phyloP scores from a whole-genome alignment of 2,329 filamentous ascomycete species.

The Coniochaeta ligniaria region DNA sequence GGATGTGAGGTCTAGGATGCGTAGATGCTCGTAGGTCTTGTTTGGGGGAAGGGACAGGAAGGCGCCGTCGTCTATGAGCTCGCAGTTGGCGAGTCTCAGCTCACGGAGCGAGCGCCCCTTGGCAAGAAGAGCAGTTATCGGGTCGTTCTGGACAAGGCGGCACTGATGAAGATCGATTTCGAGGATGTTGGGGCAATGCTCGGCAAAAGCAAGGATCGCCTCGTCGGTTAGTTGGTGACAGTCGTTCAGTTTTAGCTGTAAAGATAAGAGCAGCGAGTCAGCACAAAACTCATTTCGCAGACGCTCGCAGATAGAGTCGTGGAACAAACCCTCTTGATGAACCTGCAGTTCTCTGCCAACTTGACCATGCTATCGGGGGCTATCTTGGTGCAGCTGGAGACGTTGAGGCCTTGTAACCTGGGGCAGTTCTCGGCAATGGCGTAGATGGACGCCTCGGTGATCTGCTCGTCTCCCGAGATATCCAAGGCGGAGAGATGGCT shows the following conservation, averaged over 20 bases:
- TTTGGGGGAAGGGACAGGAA: slow-evolving; percentile 70
- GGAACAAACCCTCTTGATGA: slow-evolving; percentile 70
- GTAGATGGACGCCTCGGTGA: slow-evolving; percentile 75
- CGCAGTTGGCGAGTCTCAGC: slow-evolving; percentile 78
- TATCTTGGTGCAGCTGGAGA: slow-evolving; percentile 77
- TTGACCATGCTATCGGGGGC: slow-evolving; percentile 79
- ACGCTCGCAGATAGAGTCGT: neutral
- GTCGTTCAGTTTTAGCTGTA: slow-evolving; percentile 85
- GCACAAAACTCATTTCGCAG: neutral
- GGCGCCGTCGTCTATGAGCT: slow-evolving; percentile 76
- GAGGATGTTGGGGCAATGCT: slow-evolving; percentile 84
- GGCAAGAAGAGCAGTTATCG: slow-evolving; percentile 72
- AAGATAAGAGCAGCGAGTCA: slow-evolving; percentile 5
- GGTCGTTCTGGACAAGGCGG: slow-evolving; percentile 69
- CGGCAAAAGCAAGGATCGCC: slow-evolving; percentile 77
- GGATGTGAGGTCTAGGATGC: slow-evolving; percentile 89
- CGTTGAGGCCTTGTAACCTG: slow-evolving; percentile 84
- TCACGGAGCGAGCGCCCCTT: slow-evolving; percentile 82
- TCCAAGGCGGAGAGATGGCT: slow-evolving; percentile 80
- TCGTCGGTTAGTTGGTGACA: slow-evolving; percentile 78
- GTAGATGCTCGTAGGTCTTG: slow-evolving; percentile 73
- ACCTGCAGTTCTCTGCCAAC: slow-evolving; percentile 75
- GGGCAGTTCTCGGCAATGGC: slow-evolving; percentile 75
- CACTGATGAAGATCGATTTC: slow-evolving; percentile 95
- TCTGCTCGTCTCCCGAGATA: slow-evolving; percentile 75